Conservation (phyloP, 345 rosid species). For the Syzygium grande region DNA sequence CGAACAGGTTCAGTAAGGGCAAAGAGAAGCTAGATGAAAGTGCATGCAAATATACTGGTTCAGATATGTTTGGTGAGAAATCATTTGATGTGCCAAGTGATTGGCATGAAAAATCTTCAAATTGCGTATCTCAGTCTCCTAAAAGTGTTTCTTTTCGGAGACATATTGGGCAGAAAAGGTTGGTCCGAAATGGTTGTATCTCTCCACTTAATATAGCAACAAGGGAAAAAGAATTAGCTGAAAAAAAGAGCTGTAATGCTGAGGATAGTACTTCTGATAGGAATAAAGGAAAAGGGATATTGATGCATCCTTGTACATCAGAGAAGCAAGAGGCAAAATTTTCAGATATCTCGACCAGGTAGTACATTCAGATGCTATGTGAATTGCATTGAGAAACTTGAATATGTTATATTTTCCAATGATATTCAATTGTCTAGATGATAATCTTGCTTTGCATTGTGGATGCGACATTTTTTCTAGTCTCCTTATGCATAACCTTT, state of each 20-base stretch:
- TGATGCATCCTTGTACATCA: slow-evolving; percentile 11
- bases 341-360: slow-evolving; percentile 35
- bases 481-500: neutral
- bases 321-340: slow-evolving; percentile 12
- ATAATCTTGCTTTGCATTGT: neutral
- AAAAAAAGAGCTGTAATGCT: slow-evolving; percentile 8
- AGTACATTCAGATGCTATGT: neutral
- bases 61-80: slow-evolving; percentile 23
- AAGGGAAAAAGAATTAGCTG: slow-evolving; percentile 34
- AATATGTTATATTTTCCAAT: neutral
- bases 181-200: slow-evolving; percentile 89
- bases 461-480: neutral
- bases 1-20: slow-evolving; percentile 40
- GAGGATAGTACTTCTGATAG: slow-evolving; percentile 14
- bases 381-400: neutral
- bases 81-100: slow-evolving; percentile 26
- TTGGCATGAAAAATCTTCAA: slow-evolving; percentile 13
- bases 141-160: slow-evolving; percentile 20
- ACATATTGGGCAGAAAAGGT: slow-evolving; percentile 43
- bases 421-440: neutral
- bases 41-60: slow-evolving; percentile 21
- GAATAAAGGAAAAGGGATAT: slow-evolving; percentile 43
- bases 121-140: slow-evolving; percentile 11
- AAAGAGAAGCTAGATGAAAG: slow-evolving; percentile 45
- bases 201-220: slow-evolving; percentile 61